Base-by-base conservation (phyloP, 805 yeast genomes). In the Starmera quercuum region DNA sequence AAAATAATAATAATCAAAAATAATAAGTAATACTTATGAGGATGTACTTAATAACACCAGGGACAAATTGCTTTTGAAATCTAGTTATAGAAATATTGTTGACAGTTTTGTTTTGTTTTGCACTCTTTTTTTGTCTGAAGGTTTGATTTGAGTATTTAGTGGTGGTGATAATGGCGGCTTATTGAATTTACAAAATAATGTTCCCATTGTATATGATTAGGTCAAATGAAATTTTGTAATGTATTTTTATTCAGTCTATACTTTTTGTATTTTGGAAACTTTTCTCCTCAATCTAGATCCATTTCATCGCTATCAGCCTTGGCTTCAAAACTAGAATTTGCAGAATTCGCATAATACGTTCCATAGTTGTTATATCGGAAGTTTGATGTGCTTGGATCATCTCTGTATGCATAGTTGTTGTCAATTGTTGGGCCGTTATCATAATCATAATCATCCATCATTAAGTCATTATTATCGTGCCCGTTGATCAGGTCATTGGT, bases 281-380 rank as follows among this genome's bases (percentile, higher is more conserved):
- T n/a, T n/a, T n/a, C n/a, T n/a, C n/a, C 21, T 37, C 22, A 38
- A 30, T 46, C 54, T 34, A 45, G 33, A 29, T 42, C 51, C 35
- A 46, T 42, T 29, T 41, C 49, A 21, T 37, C 37, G 18, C 47
- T 47, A 11, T 37, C 43, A 23, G 33, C 38, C 12, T 31, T 30
- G 11, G 28, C 41, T 15, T 24, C 33, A 9, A 26, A 32, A 13
- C 20, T 15, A n/a, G 23, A 18, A 34, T 36, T 11, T 25, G 13
- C 29, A 27, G 10, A 10, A n/a, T n/a, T n/a, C n/a, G 25, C 29
- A 17, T 41, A 36, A 18, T 36, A 36, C 3, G 34, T 32, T 12
- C 40, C 40, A 32, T 33, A 40, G 5, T 23, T 24, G 11, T 38
- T 33, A n/a, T 24, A 31, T n/a, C n/a, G n/a, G n/a, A n/a, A n/a